A percentile compares a stretch with the other conserved stretches of the same genome.
These are phyloP conservation scores for Eucalyptus globulus DNA, from an alignment of 345 rosid genomes.

Conservation along the genomic window DNA sequence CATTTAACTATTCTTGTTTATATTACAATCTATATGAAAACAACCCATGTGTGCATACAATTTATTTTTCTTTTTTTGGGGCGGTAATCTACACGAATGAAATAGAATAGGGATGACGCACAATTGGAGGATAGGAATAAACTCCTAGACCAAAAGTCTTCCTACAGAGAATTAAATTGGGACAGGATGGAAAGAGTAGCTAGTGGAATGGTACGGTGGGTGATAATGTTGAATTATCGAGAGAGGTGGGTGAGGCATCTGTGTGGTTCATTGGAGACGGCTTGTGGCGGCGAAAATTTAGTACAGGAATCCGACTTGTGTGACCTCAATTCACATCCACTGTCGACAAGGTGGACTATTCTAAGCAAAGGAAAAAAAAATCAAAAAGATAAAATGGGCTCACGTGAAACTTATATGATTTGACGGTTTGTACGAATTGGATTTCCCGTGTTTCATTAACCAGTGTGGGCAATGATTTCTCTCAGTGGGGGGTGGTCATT, in stretches of 20 bases:
- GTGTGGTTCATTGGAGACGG: not conserved
- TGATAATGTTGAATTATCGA: not conserved
- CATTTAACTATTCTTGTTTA: not conserved
- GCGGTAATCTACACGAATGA: not conserved
- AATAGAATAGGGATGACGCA: not conserved
- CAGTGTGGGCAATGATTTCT: not conserved
- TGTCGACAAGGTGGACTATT: not conserved
- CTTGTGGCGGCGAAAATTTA: not conserved
- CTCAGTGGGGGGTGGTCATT: not conserved
- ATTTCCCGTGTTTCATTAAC: not conserved
- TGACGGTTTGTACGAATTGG: accelerated
- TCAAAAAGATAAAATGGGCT: not conserved
- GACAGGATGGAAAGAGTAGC: not conserved
- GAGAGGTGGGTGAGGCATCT: not conserved
- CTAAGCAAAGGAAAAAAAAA: not conserved
- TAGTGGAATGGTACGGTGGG: not conserved
- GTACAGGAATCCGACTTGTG: not conserved
- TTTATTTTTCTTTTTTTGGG: not conserved
- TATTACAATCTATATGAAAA: not conserved
- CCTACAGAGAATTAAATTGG: not conserved
- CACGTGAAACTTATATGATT: not conserved
- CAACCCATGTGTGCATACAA: not conserved
- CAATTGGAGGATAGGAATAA: not conserved
- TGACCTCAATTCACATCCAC: not conserved
- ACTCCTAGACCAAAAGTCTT: not conserved